These are phyloP conservation scores for Beauveria medogensis DNA, from an alignment of 2,329 filamentous ascomycete species.

Conservation along the genomic window DNA sequence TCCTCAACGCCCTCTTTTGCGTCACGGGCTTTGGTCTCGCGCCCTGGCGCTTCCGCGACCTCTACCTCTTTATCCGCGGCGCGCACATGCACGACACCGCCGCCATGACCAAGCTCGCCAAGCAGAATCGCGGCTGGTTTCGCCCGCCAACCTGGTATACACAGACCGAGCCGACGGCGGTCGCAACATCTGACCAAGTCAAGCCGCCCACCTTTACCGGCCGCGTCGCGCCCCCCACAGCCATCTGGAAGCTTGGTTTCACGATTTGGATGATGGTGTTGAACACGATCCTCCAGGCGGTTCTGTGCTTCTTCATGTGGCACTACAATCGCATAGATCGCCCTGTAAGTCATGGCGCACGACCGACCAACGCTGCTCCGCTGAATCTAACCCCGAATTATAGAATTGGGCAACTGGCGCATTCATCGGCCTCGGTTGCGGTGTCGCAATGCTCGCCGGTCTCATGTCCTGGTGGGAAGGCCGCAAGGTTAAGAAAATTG, in stretches of 20 bases:
- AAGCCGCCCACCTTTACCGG: conserved; percentile 16
- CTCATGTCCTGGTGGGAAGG: conserved; percentile 21
- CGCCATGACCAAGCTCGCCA: conserved; percentile 15
- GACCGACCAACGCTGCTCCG: not conserved
- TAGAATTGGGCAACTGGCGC: conserved; percentile 18
- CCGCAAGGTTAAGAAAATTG: conserved; percentile 20
- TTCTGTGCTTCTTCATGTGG: conserved; percentile 20
- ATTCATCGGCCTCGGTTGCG: conserved; percentile 19
- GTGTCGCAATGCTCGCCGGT: conserved; percentile 19
- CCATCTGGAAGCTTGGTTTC: conserved; percentile 18
- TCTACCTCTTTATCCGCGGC: conserved; percentile 16
- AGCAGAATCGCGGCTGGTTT: conserved; percentile 17
- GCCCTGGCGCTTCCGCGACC: conserved; percentile 51
- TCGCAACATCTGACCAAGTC: conserved; percentile 5
- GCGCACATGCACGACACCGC: conserved; percentile 14
- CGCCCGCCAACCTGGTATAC: conserved; percentile 19
- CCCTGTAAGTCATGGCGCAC: conserved; percentile 15
- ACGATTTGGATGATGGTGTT: conserved; percentile 20
- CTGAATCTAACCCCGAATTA: not conserved
- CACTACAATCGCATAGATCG: conserved; percentile 19
- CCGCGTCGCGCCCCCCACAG: conserved; percentile 15
- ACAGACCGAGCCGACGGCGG: not conserved
- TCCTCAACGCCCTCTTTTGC: conserved; percentile 68
- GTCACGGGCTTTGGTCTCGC: conserved; percentile 78
- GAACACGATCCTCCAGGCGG: conserved; percentile 18